Conservation (phyloP, 495 filamentous ascomycete species). For the Cryomyces antarcticus region DNA sequence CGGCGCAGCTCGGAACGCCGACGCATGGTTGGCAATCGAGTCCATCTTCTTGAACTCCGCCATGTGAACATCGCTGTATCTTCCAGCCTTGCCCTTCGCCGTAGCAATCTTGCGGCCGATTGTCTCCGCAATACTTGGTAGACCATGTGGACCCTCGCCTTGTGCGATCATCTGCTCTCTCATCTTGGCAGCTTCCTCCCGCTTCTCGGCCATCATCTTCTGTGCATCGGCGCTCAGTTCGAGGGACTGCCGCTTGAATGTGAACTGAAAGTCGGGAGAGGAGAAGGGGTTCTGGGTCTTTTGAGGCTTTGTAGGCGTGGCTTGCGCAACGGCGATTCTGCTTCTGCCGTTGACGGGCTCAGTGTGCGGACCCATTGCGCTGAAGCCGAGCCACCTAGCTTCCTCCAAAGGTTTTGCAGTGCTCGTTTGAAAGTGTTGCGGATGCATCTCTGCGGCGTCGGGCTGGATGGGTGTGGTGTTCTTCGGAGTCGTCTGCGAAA, state of each 20-base stretch:
- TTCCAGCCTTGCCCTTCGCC: slow-evolving; percentile 52
- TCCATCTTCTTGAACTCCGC: slow-evolving; percentile 91
- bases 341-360: slow-evolving; percentile 14
- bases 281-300: slow-evolving; percentile 8
- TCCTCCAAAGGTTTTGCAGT: slow-evolving; percentile 18
- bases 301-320: slow-evolving; percentile 12
- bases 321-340: slow-evolving; percentile 6
- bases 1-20: slow-evolving; percentile 47
- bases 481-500: slow-evolving; percentile 11
- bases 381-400: slow-evolving; percentile 19
- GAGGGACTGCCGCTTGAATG: slow-evolving; percentile 30
- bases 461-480: slow-evolving; percentile 15
- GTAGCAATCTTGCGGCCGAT: slow-evolving; percentile 49
- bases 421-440: slow-evolving; percentile 15
- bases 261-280: slow-evolving; percentile 57
- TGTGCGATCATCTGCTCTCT: slow-evolving; percentile 37
- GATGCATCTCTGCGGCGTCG: slow-evolving; percentile 18
- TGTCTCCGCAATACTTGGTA: slow-evolving; percentile 27
- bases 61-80: slow-evolving; percentile 70
- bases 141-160: slow-evolving; percentile 1
- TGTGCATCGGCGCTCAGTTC: slow-evolving; percentile 55
- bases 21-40: slow-evolving; percentile 71
- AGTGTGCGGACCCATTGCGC: slow-evolving; percentile 14
- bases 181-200: slow-evolving; percentile 45
- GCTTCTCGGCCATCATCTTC: slow-evolving; percentile 56